phyloP scores from a whole-genome alignment of 306 rosid genomes.

The Medicago lupulina region DNA sequence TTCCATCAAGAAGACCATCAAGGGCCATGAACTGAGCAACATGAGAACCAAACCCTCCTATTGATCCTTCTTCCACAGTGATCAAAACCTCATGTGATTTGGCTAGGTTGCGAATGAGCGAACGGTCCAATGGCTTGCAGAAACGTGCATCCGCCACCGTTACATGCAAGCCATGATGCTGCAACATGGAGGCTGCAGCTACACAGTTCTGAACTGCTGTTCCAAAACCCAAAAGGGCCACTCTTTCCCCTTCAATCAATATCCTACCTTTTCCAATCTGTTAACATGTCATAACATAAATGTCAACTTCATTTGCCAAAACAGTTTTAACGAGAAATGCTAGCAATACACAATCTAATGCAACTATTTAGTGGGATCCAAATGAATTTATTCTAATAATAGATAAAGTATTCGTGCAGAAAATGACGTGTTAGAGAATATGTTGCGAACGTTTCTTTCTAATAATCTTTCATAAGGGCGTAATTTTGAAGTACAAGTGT shows the following conservation, averaged over 20 bases:
- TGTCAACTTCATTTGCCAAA: slow-evolving; percentile 19
- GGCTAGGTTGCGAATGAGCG: slow-evolving; percentile 76
- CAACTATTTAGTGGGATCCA: background rate
- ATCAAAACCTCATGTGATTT: slow-evolving; percentile 75
- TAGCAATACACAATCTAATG: background rate
- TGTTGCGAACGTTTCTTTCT: background rate
- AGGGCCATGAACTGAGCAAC: slow-evolving; percentile 92
- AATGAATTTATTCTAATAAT: background rate
- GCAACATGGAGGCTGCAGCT: slow-evolving; percentile 61
- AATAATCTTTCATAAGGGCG: background rate
- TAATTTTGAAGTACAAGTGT: background rate
- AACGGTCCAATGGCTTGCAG: slow-evolving; percentile 85
- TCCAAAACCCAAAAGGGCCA: slow-evolving; percentile 88
- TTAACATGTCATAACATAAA: slow-evolving; percentile 34
- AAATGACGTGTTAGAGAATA: background rate
- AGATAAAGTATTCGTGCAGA: background rate
- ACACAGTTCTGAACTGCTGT: slow-evolving; percentile 77
- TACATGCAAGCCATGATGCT: slow-evolving; percentile 56
- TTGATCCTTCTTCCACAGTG: slow-evolving; percentile 94
- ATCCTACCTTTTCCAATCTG: slow-evolving; percentile 84
- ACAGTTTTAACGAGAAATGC: background rate
- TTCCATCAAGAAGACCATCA: slow-evolving; percentile 89
- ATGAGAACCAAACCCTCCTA: slow-evolving; percentile 94
- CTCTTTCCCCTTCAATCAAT: slow-evolving; percentile 87
- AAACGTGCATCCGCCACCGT: slow-evolving; percentile 66